Evolutionary conservation across 108 stramenopile genomes (phyloP).

Genomic region (Craspedostauros australis): DNA sequence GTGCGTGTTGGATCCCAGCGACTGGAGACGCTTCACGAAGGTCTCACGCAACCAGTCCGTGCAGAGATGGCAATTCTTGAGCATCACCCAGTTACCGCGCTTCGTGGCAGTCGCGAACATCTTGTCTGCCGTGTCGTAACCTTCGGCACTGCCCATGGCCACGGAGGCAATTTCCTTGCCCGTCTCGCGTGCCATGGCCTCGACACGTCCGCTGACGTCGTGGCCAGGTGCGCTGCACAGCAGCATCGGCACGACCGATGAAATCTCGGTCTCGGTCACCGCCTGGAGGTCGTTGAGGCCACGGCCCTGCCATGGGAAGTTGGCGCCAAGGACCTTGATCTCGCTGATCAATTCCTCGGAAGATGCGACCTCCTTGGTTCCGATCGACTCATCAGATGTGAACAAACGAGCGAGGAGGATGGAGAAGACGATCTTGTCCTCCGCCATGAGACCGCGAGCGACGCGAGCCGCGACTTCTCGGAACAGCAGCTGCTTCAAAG

Average conservation of each 20-base stretch:
- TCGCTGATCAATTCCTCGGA: constrained; percentile 46
- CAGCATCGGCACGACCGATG: constrained; percentile 65
- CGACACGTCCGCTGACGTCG: constrained; percentile 94
- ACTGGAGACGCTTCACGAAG: constrained; percentile 92
- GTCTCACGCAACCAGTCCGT: constrained; percentile 92
- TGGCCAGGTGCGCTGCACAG: constrained; percentile 93
- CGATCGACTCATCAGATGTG: constrained; percentile 37
- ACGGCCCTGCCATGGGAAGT: constrained; percentile 89
- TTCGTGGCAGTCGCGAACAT: constrained; percentile 69
- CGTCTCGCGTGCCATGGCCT: constrained; percentile 78
- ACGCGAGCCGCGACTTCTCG: constrained; percentile 81
- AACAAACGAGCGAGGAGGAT: constrained; percentile 77
- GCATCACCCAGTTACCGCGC: constrained; percentile 94
- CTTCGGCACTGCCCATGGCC: constrained; percentile 95
- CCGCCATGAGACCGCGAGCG: constrained; percentile 76
- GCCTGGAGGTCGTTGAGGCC: constrained; percentile 73
- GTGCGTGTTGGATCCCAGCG: constrained; percentile 55
- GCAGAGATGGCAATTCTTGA: constrained; percentile 97
- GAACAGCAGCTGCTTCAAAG: constrained; percentile 66
- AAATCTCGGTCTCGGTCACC: constrained; percentile 73
- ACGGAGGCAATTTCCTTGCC: constrained; percentile 72
- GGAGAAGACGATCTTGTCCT: constrained; percentile 93
- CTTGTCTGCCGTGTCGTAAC: constrained; percentile 82
- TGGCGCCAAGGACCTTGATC: constrained; percentile 49
- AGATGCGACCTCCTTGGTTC: constrained; percentile 16